Percentiles rank a stretch among this genome's conserved stretches.
Conservation (phyloP, 139 green algal genomes). For the Nannochloris sp. region DNA sequence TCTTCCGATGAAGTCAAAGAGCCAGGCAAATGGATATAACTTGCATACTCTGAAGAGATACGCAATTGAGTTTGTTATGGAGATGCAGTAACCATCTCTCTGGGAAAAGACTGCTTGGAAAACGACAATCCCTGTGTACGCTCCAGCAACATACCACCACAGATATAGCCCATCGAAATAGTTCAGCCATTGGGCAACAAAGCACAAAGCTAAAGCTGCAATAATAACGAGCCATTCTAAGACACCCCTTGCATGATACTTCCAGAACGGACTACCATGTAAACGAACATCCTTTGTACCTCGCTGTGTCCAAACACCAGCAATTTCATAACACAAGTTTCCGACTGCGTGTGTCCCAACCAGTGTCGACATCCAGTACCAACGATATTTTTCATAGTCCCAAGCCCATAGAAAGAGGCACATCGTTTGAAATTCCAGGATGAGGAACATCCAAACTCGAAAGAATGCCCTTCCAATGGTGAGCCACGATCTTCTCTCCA, state of each 20-base stretch:
- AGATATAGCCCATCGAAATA: constrained; percentile 14
- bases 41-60: constrained; percentile 15
- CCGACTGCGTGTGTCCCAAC: constrained; percentile 21
- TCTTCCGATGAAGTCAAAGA: constrained; percentile 22
- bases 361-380: constrained; percentile 14
- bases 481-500: constrained; percentile 41
- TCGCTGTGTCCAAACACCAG: constrained; percentile 31
- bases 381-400: constrained; percentile 15
- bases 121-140: constrained; percentile 31
- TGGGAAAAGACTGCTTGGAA: constrained; percentile 27
- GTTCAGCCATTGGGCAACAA: constrained; percentile 13
- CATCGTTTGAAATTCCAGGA: constrained; percentile 51
- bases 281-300: constrained; percentile 20
- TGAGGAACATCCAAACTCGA: constrained; percentile 48
- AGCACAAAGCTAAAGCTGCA: constrained; percentile 21
- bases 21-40: constrained; percentile 19
- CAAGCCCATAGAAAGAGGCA: constrained; percentile 30
- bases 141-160: constrained; percentile 24
- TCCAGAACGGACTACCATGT: constrained; percentile 31
- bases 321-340: constrained; percentile 25
- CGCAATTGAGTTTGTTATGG: constrained; percentile 22
- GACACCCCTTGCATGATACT: constrained; percentile 19
- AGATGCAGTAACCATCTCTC: constrained; percentile 31
- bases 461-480: constrained; percentile 44
- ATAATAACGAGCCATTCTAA: constrained; percentile 35